Evolutionary conservation across 257 asterid genomes (phyloP), one percentile per base, ranked within the genome.

Genomic region (Solanum okadae): DNA sequence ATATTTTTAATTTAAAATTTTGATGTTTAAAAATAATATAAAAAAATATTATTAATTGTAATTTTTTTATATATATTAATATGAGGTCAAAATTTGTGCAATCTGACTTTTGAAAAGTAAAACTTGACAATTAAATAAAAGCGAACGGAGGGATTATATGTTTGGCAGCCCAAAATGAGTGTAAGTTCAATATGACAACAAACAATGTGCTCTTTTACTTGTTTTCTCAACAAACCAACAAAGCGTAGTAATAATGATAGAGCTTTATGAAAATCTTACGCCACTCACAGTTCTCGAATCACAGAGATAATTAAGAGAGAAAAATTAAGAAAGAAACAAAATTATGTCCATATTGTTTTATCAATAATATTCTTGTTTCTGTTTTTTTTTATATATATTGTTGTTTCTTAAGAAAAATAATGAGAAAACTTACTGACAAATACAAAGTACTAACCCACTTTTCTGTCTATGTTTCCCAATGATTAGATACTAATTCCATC

Each of bases 281-380:
- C 3, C 23, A 52, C 1, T 52, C 2, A 16, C 1, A 0, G 8
- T 16, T 3, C 7, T 52, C 0, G 0, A 52, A 16, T 52, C 3
- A 52, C 7, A 6, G 0, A 52, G 0, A 16, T 6, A 52, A 52
- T 16, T 16, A 16, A 49, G 8, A 5, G 3, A 2, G 49, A 52
- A 52, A 9, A 16, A 6, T 52, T 1, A 2, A 52, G 23, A 1
- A 16, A 16, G 8, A 1, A 16, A 52, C 0, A 52, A 6, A 52
- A 52, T 16, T 52, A 0, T 16, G 3, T 3, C 8, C 63, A 2
- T 52, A 52, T 6, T 6, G 1, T 16, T 52, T 52, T 52, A 52
- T 16, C 3, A 6, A 52, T 52, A 52, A 52, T 16, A 52, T 16
- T 16, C 63, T 16, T 49, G 9, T 52, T 46, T 52, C 12, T 38